phyloP scores from a whole-genome alignment of 2,329 filamentous ascomycete species.

The Cladobotryum protrusum region DNA sequence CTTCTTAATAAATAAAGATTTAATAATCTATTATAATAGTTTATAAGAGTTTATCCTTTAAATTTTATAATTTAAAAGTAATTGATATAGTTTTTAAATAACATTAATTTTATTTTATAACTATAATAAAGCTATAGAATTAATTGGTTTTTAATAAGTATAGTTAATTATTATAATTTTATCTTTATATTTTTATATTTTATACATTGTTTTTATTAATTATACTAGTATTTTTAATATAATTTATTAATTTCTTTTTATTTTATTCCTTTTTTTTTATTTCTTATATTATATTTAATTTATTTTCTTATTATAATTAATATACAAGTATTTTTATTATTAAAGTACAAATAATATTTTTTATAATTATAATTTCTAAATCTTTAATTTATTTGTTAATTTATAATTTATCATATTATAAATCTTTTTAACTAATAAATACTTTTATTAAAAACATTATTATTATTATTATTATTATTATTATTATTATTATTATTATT shows the following conservation, averaged over 20 bases:
- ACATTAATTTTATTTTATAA: background rate
- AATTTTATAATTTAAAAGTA: background rate
- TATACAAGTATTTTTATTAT: background rate
- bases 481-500: no score
- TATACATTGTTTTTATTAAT: conserved; percentile 1
- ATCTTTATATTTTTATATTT: background rate
- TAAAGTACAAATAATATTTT: background rate
- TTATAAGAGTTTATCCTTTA: no score
- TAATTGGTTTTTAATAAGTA: background rate
- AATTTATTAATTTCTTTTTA: conserved; percentile 1
- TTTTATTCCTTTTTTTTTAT: background rate
- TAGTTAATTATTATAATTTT: background rate
- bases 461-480: background rate
- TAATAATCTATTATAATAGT: no score
- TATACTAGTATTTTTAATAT: background rate
- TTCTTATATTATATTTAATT: background rate
- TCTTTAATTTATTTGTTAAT: background rate
- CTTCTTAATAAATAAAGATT: no score
- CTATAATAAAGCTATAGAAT: background rate
- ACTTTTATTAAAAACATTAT: background rate
- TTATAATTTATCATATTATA: no score
- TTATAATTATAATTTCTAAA: background rate
- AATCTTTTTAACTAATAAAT: no score
- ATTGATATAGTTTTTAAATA: background rate
- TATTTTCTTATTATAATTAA: background rate